phyloP scores from a whole-genome alignment of 768 basidiomycete genomes.

The Cystobasidium tubakii region DNA sequence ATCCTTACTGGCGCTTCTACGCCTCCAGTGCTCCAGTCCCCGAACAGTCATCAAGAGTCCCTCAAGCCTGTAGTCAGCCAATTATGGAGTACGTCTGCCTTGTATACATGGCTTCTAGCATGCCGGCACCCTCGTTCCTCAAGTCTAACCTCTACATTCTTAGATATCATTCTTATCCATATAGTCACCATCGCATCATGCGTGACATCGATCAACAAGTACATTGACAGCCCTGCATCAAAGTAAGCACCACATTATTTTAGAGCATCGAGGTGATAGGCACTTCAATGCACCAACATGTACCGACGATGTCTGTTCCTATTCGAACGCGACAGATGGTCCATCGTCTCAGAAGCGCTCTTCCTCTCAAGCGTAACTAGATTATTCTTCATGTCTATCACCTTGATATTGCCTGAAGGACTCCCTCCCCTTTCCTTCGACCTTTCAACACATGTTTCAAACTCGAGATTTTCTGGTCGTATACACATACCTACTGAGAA shows the following conservation, averaged over 20 bases:
- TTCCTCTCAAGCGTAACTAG: conserved; percentile 8
- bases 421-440: neutral
- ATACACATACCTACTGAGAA: neutral
- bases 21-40: neutral
- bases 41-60: neutral
- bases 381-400: conserved; percentile 26
- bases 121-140: too few relatives aligned
- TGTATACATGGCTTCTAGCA: too few relatives aligned
- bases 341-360: conserved; percentile 7
- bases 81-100: neutral
- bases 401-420: conserved; percentile 6
- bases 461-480: neutral
- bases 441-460: neutral
- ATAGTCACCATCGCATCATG: neutral
- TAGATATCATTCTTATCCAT: neutral
- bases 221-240: too few relatives aligned
- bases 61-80: neutral
- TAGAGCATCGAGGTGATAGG: too few relatives aligned
- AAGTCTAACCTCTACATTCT: neutral
- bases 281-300: too few relatives aligned
- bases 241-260: too few relatives aligned
- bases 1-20: neutral
- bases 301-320: too few relatives aligned
- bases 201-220: neutral
- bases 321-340: neutral